phyloP scores from a whole-genome alignment of 116 monocot genomes.

The Trichopus zeylanicus region DNA sequence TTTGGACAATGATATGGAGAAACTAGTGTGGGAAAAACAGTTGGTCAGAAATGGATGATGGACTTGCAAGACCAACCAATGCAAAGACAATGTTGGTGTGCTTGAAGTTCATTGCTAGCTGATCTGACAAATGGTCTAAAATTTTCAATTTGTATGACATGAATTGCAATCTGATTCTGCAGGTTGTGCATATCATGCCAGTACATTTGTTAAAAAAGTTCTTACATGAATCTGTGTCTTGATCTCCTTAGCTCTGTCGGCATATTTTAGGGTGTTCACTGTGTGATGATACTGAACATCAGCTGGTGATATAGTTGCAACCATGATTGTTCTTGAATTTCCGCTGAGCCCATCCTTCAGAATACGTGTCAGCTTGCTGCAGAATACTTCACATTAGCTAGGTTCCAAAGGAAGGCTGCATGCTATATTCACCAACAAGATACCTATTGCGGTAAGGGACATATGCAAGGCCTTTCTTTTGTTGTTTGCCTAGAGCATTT shows the following conservation, averaged over 20 bases:
- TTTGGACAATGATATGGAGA: no score
- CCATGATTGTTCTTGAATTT: constrained; percentile 96
- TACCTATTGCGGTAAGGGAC: constrained; percentile 99
- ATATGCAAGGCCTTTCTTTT: constrained; percentile 97
- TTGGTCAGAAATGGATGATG: no score
- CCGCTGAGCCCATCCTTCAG: constrained; percentile 97
- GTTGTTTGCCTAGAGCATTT: constrained; percentile 93
- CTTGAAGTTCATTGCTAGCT: no score
- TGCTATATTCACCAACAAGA: not conserved
- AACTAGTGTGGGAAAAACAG: no score
- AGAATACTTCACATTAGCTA: constrained; percentile 9
- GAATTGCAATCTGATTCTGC: not conserved
- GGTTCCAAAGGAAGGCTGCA: not conserved
- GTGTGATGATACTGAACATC: constrained; percentile 96
- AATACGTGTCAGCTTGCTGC: constrained; percentile 92
- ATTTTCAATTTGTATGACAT: no score
- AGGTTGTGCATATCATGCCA: not conserved
- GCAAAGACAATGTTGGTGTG: no score
- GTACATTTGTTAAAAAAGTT: not conserved
- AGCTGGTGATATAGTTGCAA: constrained; percentile 94
- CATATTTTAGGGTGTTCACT: constrained; percentile 94
- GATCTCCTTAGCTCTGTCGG: constrained; percentile 96
- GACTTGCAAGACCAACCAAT: no score
- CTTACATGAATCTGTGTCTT: constrained; percentile 92
- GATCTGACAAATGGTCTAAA: no score